These are phyloP conservation scores for Capsella bursapastoris DNA, from an alignment of 345 rosid genomes.

Conservation along the genomic window DNA sequence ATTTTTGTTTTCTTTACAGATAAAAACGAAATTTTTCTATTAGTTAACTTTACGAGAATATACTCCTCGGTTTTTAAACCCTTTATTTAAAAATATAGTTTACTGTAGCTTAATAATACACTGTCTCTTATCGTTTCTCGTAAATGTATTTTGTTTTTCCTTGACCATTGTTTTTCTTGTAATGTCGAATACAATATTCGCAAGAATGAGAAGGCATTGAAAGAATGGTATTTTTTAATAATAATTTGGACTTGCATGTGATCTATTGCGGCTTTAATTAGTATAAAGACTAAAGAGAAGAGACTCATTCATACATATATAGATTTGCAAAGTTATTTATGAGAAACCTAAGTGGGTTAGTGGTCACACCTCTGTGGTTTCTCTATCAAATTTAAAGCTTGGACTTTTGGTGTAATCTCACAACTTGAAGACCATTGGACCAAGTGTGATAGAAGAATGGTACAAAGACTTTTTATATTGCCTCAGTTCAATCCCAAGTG, in stretches of 20 bases:
- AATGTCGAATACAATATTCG: neutral
- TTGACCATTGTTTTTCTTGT: conserved; percentile 13
- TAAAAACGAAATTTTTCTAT: conserved; percentile 26
- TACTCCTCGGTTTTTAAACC: conserved; percentile 29
- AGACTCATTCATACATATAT: neutral
- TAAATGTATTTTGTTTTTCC: neutral
- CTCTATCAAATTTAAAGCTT: conserved; percentile 35
- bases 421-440: conserved; percentile 20
- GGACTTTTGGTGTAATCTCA: neutral
- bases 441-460: neutral
- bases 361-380: conserved; percentile 26
- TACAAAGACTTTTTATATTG: neutral
- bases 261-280: conserved; percentile 11
- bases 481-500: conserved; percentile 19
- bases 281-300: neutral
- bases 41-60: conserved; percentile 34
- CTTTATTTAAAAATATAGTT: neutral
- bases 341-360: conserved; percentile 24
- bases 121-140: neutral
- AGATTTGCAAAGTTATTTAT: neutral
- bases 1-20: conserved; percentile 19
- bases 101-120: too few species aligned
- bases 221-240: neutral
- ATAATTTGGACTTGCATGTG: conserved; percentile 13
- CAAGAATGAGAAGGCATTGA: neutral